These are phyloP conservation scores for Cytospora chrysosperma DNA, from an alignment of 2,329 filamentous ascomycete genomes.

Conservation along the genomic window DNA sequence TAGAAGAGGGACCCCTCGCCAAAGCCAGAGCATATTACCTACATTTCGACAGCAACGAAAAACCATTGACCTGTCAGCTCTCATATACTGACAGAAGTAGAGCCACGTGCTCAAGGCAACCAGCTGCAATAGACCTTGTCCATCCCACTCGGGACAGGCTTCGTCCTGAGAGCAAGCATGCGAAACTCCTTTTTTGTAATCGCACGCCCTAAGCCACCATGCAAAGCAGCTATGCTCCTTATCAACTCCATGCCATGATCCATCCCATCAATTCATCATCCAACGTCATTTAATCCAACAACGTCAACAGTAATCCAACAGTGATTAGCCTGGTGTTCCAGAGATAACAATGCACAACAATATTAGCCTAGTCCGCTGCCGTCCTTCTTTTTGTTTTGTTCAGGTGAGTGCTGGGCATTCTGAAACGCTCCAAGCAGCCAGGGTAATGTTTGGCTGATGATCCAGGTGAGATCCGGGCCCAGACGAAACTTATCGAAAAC, in stretches of 20 bases:
- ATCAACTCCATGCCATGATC: background rate
- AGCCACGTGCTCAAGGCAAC: background rate
- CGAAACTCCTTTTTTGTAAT: background rate
- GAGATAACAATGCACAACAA: background rate
- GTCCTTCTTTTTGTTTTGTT: background rate
- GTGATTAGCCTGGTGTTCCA: conserved; percentile 5
- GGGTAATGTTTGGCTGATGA: background rate
- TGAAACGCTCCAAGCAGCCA: background rate
- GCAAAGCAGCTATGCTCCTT: background rate
- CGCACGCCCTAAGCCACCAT: background rate
- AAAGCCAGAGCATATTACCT: background rate
- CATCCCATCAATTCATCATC: background rate
- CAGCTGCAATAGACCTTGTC: background rate
- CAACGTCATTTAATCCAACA: background rate
- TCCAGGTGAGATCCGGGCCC: background rate
- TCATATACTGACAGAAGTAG: background rate
- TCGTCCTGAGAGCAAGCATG: background rate
- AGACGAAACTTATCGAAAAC: background rate
- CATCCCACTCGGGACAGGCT: background rate
- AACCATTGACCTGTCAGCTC: background rate
- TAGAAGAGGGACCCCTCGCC: background rate
- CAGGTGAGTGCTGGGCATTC: background rate
- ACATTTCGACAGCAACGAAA: background rate
- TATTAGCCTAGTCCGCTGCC: background rate
- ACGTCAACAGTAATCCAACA: conserved; percentile 7